phyloP scores from a whole-genome alignment of 805 yeast species.

The Starmerella bacillaris region DNA sequence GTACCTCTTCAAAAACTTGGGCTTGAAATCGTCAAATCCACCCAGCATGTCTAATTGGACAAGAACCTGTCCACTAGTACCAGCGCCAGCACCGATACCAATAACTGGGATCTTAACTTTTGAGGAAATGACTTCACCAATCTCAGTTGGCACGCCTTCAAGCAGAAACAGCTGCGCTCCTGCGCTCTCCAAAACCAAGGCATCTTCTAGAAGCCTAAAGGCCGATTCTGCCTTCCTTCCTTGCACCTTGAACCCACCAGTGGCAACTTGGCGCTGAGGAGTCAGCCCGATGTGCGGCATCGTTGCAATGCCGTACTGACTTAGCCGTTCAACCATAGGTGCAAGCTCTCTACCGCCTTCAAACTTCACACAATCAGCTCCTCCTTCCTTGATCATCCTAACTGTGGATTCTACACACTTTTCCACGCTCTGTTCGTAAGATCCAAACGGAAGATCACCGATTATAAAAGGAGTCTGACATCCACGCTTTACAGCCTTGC shows the following conservation, averaged over 20 bases:
- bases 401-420: constrained; percentile 48
- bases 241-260: constrained; percentile 82
- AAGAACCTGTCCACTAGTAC: constrained; percentile 73
- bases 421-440: constrained; percentile 46
- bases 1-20: constrained; percentile 65
- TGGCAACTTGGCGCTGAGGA: constrained; percentile 63
- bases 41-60: constrained; percentile 78
- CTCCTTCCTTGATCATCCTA: constrained; percentile 34
- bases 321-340: constrained; percentile 36
- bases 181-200: constrained; percentile 46
- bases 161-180: constrained; percentile 63
- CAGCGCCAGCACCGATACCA: constrained; percentile 88
- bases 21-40: constrained; percentile 32
- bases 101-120: constrained; percentile 57
- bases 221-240: constrained; percentile 45
- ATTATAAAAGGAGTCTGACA: constrained; percentile 45
- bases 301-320: constrained; percentile 65
- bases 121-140: constrained; percentile 48
- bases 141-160: constrained; percentile 68
- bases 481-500: constrained; percentile 61
- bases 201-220: constrained; percentile 41
- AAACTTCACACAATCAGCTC: constrained; percentile 57
- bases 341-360: constrained; percentile 60
- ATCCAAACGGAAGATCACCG: constrained; percentile 81
- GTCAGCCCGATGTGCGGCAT: constrained; percentile 85